Evolutionary conservation across 805 yeast species (phyloP).

Genomic region (Metschnikowia gruessii): DNA sequence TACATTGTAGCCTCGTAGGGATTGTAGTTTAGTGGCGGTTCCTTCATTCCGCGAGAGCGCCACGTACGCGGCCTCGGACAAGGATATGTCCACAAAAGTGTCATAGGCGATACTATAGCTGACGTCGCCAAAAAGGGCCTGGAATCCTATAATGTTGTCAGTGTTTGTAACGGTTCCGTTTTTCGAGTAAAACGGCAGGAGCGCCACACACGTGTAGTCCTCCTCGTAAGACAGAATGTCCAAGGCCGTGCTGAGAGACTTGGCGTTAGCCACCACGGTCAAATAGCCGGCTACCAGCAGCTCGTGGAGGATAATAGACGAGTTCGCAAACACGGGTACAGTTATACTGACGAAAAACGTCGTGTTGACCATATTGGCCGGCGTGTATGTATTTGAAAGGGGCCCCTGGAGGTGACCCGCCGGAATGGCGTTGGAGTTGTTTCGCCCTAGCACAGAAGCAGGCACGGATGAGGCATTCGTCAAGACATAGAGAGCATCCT

Average conservation of each 20-base stretch:
- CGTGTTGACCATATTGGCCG: slow-evolving; percentile 16
- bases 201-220: slow-evolving; percentile 35
- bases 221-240: slow-evolving; percentile 13
- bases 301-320: slow-evolving; percentile 57
- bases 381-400: slow-evolving; percentile 34
- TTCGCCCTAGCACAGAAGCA: slow-evolving; percentile 30
- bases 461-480: slow-evolving; percentile 45
- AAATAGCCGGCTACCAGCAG: slow-evolving; percentile 69
- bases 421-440: slow-evolving; percentile 14
- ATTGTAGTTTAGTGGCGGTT: slow-evolving; percentile 26
- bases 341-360: slow-evolving; percentile 70
- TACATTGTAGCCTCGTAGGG: slow-evolving; percentile 23
- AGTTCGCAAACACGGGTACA: slow-evolving; percentile 67
- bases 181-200: slow-evolving; percentile 29
- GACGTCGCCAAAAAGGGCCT: slow-evolving; percentile 27
- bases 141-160: slow-evolving; percentile 45
- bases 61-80: slow-evolving; percentile 26
- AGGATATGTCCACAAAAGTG: slow-evolving; percentile 26
- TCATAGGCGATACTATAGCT: slow-evolving; percentile 25
- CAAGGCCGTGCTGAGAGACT: slow-evolving; percentile 29
- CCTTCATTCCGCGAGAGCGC: slow-evolving; percentile 32
- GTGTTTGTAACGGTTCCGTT: slow-evolving; percentile 31
- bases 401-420: slow-evolving; percentile 62
- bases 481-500: slow-evolving; percentile 49
- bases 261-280: slow-evolving; percentile 47